Evolutionary conservation across 2,329 filamentous ascomycete genomes (phyloP), one percentile per base, ranked within the genome.

Genomic region (Aspergillus jensenii): DNA sequence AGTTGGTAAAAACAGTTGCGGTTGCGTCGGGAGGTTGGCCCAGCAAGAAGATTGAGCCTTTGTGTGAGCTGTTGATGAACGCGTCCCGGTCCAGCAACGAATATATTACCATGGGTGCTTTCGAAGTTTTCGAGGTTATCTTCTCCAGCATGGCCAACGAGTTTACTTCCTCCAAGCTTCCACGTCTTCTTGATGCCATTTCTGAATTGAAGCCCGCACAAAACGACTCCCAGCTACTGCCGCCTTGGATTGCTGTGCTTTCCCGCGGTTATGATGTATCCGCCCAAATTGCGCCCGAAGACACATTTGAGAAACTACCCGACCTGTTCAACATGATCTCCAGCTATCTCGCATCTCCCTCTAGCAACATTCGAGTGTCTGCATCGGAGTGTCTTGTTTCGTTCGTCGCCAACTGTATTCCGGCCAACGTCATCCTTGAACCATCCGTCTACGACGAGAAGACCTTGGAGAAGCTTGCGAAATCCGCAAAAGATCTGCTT

Each of bases 51-150:
- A 96, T 97, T 55, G 95, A 99, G 76, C 82, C 89, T 2, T 80
- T 99, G 35, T 97, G 93, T 74, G 93, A 98, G 74, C 79, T 96
- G 54, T 79, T 99, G 58, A 85, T 99, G 65, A 87, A 87, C 65
- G 96, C 98, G 61, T 93, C 93, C 31, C 88, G 88, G 70, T 93
- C 90, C 8, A 95, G 87, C 74, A 97, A 96, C 73, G 93, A 98
- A 72, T 96, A 93, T 74, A 88, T 99, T 81, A 96, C 93, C 33
- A 96, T 98, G 88, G 89, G 91, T 11, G 90, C 93, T 0, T 97
- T 99, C 67, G 93, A 97, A 64, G 93, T 98, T 4, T 99, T 99
- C 68, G 95, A 99, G 74, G 89, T 96, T 73, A 96, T 98, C 45
- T 98, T 99, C 65, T 89, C 90, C 67, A 90, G 92, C 7, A 93